phyloP scores from a whole-genome alignment of 2,329 filamentous ascomycete genomes.

The Penicillium sumatraense region DNA sequence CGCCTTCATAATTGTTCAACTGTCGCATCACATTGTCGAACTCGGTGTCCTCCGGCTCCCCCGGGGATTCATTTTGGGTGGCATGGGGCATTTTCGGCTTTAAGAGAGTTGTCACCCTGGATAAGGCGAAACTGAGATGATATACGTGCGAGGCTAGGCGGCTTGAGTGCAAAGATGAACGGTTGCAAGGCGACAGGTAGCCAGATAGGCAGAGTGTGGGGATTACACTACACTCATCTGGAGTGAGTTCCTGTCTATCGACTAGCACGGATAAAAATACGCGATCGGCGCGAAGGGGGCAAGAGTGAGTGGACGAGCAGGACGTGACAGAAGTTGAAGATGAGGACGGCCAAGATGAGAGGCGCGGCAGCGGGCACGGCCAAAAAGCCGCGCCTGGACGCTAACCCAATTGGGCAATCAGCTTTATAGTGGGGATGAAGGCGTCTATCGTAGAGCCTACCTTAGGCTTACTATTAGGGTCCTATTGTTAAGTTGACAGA shows the following conservation, averaged over 20 bases:
- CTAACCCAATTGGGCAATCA: slow-evolving; percentile 35
- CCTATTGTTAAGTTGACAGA: no score
- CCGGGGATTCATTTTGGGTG: slow-evolving; percentile 32
- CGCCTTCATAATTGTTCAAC: slow-evolving; percentile 44
- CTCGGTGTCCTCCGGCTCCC: slow-evolving; percentile 42
- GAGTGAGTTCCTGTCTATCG: not conserved
- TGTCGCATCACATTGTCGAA: slow-evolving; percentile 49
- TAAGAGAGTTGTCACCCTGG: not conserved
- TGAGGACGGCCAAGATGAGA: not conserved
- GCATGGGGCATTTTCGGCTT: slow-evolving; percentile 44
- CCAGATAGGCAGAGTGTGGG: slow-evolving; percentile 10
- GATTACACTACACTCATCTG: slow-evolving; percentile 15
- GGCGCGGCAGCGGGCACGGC: slow-evolving; percentile 7
- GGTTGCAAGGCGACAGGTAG: slow-evolving; percentile 4
- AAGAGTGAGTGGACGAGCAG: slow-evolving; percentile 1
- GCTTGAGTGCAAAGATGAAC: not conserved
- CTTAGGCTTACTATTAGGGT: no score
- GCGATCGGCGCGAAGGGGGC: not conserved
- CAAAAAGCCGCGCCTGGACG: slow-evolving; percentile 13
- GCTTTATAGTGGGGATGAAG: slow-evolving; percentile 13
- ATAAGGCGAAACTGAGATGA: no score
- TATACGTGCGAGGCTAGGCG: not conserved
- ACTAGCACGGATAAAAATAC: not conserved
- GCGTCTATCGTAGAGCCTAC: no score
- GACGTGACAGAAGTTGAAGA: slow-evolving; percentile 6